Conservation (phyloP, 345 rosid genomes). For the Ceriops zippeliana region DNA sequence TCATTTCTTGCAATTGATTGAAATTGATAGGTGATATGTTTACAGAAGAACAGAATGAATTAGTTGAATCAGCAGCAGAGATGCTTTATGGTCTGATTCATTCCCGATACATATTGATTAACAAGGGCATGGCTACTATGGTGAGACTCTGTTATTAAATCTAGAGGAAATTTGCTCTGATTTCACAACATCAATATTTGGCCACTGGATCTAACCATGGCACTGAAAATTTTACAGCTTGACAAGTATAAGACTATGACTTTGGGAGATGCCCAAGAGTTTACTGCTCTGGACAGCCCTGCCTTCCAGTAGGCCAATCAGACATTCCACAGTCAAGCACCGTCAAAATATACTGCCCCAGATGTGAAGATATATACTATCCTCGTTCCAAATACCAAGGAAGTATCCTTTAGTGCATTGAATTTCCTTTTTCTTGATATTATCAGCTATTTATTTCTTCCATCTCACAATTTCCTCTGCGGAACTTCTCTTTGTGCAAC, state of each 20-base stretch:
- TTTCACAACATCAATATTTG: slow-evolving; percentile 7
- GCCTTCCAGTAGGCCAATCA: slow-evolving; percentile 91
- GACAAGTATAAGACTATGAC: slow-evolving; percentile 87
- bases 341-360: slow-evolving; percentile 82
- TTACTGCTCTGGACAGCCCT: slow-evolving; percentile 90
- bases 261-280: slow-evolving; percentile 98
- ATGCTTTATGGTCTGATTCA: slow-evolving; percentile 97
- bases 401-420: slow-evolving; percentile 67
- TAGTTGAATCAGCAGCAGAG: slow-evolving; percentile 95
- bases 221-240: slow-evolving; percentile 42
- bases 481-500: neutral
- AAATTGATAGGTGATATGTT: slow-evolving; percentile 75
- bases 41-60: slow-evolving; percentile 92
- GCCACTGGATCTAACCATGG: slow-evolving; percentile 8
- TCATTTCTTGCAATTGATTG: slow-evolving; percentile 30
- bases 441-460: neutral
- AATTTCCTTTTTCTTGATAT: neutral
- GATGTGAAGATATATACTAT: slow-evolving; percentile 84
- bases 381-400: slow-evolving; percentile 96
- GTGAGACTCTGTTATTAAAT: slow-evolving; percentile 36
- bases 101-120: slow-evolving; percentile 84
- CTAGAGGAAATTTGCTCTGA: slow-evolving; percentile 1
- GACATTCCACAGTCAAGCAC: slow-evolving; percentile 89
- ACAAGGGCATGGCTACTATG: slow-evolving; percentile 96
- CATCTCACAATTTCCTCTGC: too few species aligned